A percentile compares a stretch with the other conserved stretches of the same genome.
These are phyloP conservation scores for Botrytis medusae DNA, from an alignment of 2,329 filamentous ascomycete species.

Conservation along the genomic window DNA sequence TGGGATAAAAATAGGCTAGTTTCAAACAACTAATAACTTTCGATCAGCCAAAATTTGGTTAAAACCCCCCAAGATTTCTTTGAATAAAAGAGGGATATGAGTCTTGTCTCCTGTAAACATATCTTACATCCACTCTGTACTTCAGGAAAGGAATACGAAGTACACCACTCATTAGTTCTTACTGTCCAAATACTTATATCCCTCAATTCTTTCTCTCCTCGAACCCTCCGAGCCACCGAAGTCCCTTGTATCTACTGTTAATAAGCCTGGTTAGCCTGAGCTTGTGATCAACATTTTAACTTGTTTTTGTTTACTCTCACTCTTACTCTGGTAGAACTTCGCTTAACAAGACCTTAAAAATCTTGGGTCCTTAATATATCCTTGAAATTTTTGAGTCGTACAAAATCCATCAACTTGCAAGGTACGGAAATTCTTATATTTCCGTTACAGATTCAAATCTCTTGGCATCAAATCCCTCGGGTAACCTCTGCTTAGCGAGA, in stretches of 20 bases:
- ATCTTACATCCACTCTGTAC: too few relatives aligned
- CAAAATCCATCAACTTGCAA: constrained; percentile 9
- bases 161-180: neutral
- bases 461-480: neutral
- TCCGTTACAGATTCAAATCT: neutral
- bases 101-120: too few relatives aligned
- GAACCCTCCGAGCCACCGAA: neutral
- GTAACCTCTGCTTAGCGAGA: constrained; percentile 8
- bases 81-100: too few relatives aligned
- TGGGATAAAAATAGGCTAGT: neutral
- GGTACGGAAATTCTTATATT: neutral
- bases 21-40: neutral
- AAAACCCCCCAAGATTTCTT: neutral
- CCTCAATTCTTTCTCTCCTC: neutral
- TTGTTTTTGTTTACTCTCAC: neutral
- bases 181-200: neutral
- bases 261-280: neutral
- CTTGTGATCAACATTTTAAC: neutral
- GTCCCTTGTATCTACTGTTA: neutral
- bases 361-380: neutral
- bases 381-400: neutral
- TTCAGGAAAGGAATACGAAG: neutral
- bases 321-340: neutral
- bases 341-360: neutral
- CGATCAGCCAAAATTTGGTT: neutral